Conservation (phyloP, 768 basidiomycete species). For the Leccinum fibrillosum region DNA sequence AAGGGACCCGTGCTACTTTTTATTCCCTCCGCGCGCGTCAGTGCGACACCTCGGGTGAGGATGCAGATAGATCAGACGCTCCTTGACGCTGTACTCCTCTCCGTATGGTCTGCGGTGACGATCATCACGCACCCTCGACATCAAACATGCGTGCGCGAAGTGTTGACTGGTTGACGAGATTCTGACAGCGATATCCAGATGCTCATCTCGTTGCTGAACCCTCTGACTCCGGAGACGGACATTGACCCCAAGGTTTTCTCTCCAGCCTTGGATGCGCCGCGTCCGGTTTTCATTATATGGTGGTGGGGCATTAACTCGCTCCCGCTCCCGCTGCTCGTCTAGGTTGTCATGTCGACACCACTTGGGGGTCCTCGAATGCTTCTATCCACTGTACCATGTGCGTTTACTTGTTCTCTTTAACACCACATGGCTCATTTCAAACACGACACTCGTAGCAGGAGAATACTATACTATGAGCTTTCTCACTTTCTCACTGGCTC, state of each 20-base stretch:
- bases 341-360: conserved; percentile 47
- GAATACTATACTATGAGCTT: conserved; percentile 42
- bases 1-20: conserved; percentile 25
- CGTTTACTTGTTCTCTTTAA: conserved; percentile 13
- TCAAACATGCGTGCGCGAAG: too few relatives aligned
- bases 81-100: conserved; percentile 63
- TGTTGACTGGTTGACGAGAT: neutral
- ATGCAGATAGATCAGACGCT: conserved; percentile 61
- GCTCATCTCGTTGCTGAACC: conserved; percentile 47
- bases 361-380: conserved; percentile 46
- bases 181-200: conserved; percentile 60
- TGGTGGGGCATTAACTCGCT: conserved; percentile 66
- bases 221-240: conserved; percentile 27
- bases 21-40: neutral
- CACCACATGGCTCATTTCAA: neutral
- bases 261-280: conserved; percentile 55
- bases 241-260: conserved; percentile 55
- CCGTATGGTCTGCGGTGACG: conserved; percentile 60
- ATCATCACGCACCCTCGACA: conserved; percentile 45
- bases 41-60: conserved; percentile 35
- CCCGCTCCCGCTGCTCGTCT: conserved; percentile 81
- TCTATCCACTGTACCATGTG: conserved; percentile 34
- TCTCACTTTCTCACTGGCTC: conserved; percentile 47
- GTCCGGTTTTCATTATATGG: conserved; percentile 24
- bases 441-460: conserved; percentile 10